These are phyloP conservation scores for Russula sp. DNA, from an alignment of 768 basidiomycete genomes.

Conservation along the genomic window DNA sequence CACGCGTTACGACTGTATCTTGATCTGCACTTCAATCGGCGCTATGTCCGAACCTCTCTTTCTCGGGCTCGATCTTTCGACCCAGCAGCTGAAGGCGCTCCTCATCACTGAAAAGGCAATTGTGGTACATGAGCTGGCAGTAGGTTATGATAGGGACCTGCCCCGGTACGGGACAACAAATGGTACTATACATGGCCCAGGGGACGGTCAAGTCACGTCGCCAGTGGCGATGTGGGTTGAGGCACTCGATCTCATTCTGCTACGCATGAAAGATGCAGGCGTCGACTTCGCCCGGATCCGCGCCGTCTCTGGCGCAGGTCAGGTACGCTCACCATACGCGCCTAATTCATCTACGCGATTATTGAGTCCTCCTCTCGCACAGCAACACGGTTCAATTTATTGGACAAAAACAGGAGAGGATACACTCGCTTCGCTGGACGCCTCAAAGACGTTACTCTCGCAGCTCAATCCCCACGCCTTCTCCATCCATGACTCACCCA, in stretches of 20 bases:
- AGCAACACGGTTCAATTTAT: constrained; percentile 88
- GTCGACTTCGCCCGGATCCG: constrained; percentile 54
- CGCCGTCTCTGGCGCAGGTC: constrained; percentile 72
- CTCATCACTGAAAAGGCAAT: constrained; percentile 51
- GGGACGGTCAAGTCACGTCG: constrained; percentile 66
- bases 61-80: constrained; percentile 82
- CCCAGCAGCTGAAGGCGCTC: constrained; percentile 78
- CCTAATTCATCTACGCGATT: background rate
- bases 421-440: constrained; percentile 49
- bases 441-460: constrained; percentile 43
- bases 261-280: constrained; percentile 50
- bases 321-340: constrained; percentile 40
- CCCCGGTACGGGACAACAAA: constrained; percentile 60
- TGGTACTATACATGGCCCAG: constrained; percentile 60
- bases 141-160: constrained; percentile 78
- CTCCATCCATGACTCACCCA: constrained; percentile 61
- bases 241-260: constrained; percentile 72
- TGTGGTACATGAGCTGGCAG: constrained; percentile 61
- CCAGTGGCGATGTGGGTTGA: constrained; percentile 85
- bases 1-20: too few species aligned
- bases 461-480: constrained; percentile 65
- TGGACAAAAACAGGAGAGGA: constrained; percentile 57
- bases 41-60: constrained; percentile 39
- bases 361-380: background rate
- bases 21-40: background rate